Base-by-base conservation (phyloP, 2,329 filamentous ascomycete species). In the Paraphoma sp. region DNA sequence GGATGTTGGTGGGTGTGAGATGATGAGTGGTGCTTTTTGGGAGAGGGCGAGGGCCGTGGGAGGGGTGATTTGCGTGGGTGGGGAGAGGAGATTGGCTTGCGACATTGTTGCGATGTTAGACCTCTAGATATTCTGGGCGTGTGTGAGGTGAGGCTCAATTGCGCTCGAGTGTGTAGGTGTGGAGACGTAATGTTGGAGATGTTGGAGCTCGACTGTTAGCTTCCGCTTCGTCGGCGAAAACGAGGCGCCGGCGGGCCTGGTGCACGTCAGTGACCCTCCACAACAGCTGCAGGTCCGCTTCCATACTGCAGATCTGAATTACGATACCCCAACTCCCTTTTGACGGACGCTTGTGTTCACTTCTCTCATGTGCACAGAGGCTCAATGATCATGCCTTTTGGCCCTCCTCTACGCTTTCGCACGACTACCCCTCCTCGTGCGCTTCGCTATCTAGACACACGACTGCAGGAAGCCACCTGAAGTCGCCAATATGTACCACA, bases 31-130 rank as follows among this genome's bases (percentile, higher is more conserved):
- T 3, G 80, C 80, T 71, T 73, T 81, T 72, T 77, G 80, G 61
- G 74, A 85, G 72, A 80, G 82, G 68, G 58, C 76, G 73, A 82
- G 76, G 29, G 80, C 75, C 30, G 70, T 71, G 3, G 62, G 56
- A 0, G 80, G 80, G 0, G 76, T 62, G 53, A 79, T 71, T 53
- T 67, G 69, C 12, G 76, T 66, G 6, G 80, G 78, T 14, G 79
- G 78, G 30, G 72, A 60, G 60, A 80, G 73, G 33, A 81, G 73
- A 40, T 78, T 76, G 50, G 69, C 59, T 29, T 66, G 58, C 45
- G 68, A 53, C 74, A 76, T 76, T 30, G 41, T 60, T 52, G 57
- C 48, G 51, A 50, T 45, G 23, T 3, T 23, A 23, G 2, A 5
- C 23, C 23, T 23, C 23, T 23, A 23, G 23, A 23, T 23, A 5